Evolutionary conservation across 164 flowering plant genomes (phyloP).

Genomic region (Macadamia tetraphylla): DNA sequence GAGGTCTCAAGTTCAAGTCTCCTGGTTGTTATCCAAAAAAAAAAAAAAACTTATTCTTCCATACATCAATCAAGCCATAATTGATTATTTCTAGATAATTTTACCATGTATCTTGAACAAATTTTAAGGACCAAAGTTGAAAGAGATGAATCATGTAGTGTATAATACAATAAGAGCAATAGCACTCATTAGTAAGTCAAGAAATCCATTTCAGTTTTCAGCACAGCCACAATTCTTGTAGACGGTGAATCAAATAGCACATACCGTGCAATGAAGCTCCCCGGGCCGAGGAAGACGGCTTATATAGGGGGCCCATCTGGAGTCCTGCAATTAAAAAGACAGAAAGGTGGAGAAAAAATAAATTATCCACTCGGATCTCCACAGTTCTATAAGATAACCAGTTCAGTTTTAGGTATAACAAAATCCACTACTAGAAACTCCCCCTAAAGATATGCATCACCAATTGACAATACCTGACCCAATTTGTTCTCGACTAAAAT

Average conservation of each 20-base stretch:
- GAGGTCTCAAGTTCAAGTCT: no score
- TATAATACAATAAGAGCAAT: background rate
- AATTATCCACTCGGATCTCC: background rate
- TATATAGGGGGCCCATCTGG: constrained; percentile 81
- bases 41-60: no score
- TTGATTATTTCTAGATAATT: background rate
- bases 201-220: background rate
- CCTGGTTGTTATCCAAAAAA: no score
- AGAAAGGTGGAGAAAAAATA: background rate
- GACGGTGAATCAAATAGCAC: constrained; percentile 1
- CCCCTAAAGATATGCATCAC: background rate
- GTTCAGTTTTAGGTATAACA: no score
- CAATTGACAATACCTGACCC: constrained; percentile 45
- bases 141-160: no score
- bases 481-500: constrained; percentile 52
- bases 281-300: constrained; percentile 49
- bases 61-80: no score
- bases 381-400: background rate
- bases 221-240: background rate
- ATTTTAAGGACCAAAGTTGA: no score
- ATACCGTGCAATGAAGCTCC: constrained; percentile 70
- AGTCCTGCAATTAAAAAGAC: constrained; percentile 39
- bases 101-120: background rate
- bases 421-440: background rate
- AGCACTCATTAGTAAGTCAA: background rate